Base-by-base conservation (phyloP, 305 asterid genomes). In the Rubia tinctorum region DNA sequence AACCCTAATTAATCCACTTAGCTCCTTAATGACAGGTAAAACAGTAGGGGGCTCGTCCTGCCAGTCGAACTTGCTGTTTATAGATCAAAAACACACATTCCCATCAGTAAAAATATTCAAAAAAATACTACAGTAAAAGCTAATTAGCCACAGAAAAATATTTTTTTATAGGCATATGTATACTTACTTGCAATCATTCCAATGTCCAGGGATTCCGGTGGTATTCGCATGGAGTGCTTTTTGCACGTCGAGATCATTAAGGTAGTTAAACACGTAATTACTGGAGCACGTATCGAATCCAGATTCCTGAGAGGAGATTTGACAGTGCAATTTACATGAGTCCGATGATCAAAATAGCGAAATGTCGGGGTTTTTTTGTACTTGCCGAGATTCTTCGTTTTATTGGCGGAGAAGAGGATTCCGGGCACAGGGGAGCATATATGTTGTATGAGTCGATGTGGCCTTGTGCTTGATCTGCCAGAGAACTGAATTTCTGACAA, bases 1-100 rank as follows among this genome's bases (percentile, higher is more conserved):
- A 63, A 85, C 84, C n/a, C 76, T 74, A 59, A 87, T 77, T 45
- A 84, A 87, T 55, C 65, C 82, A 51, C 79, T 80, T 77, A 87
- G 55, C 71, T 84, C 75, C 82, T 82, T 80, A 34, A 85, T 82
- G 23, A 74, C 42, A 23, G 88, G 84, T 58, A 87, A 76, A 1
- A 82, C 80, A 1, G 87, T 70, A 27, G 64, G 63, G 0, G 85
- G 88, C 14, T 14, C 0, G 30, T 84, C 87, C 13, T 77, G 47
- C 88, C 87, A 86, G 5, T 6, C 0, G 20, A 68, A 25, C 15
- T 0, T 1, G 63, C 68, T 66, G 68, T 40, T 15, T 3, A 49
- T 17, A 49, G 8, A 49, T 15, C 6, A 17, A 4, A 13, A 12
- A 49, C 6, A 51, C 7, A 66, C 58, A 66, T 7, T 37, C 23